Evolutionary conservation across 2,329 filamentous ascomycete genomes (phyloP), one percentile per base, ranked within the genome.

Genomic region (Exutisphaerella laricina): DNA sequence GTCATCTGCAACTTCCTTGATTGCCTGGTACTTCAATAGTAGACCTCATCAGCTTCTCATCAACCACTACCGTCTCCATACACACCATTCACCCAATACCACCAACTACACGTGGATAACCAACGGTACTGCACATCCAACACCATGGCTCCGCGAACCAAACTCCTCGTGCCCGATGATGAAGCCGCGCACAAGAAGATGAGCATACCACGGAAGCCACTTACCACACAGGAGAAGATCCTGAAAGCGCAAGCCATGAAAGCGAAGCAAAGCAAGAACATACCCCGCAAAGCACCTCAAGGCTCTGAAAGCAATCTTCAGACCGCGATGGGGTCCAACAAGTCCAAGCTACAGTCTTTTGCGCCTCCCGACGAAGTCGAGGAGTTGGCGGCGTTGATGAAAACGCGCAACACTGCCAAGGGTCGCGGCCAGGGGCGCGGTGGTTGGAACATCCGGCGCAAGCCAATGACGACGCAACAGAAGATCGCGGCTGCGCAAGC

Each of bases 151-250:
- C 33, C 33, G 8, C 21, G 23, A n/a, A 21, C 33, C 4, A 8
- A 10, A 3, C 31, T 34, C 31, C 31, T 34, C 31, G 10, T 17
- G 12, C 6, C 13, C 13, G 31, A n/a, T 17, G 31, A 34, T 9
- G 17, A 3, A 12, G 14, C 31, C 13, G 17, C 17, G 12, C 5
- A n/a, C 12, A 32, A 9, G n/a, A 35, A 35, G 14, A 4, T 13
- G 10, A 3, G 13, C 25, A 39, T 21, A 9, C 39, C 39, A 10
- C 30, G 22, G 22, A 36, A 48, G 22, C 39, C 46, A 10, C 36
- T 45, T 34, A 45, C 46, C 23, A 48, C 46, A 9, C 33, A 36
- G 20, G 46, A 42, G 12, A 40, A 43, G 23, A 35, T 45, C 25
- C 41, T 38, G 10, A 42, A 39, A 42, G 46, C 41, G 23, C 26